Base-by-base conservation (phyloP, 139 green algal species). In the Coelastrella sp. region DNA sequence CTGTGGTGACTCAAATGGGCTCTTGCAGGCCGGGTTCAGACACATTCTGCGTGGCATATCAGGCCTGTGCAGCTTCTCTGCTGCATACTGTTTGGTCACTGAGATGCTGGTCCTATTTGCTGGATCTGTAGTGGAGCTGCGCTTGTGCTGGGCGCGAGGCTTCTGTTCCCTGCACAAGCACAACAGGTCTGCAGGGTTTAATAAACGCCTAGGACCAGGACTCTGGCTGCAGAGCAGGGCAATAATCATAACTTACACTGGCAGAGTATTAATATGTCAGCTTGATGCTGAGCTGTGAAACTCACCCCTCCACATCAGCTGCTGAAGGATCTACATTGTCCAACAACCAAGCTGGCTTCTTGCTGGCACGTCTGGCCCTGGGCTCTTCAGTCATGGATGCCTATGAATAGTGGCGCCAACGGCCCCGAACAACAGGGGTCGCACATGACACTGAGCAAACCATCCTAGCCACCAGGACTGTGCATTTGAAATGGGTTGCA, bases 1-100 rank as follows among this genome's bases (percentile, higher is more conserved):
- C 73, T 90, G 85, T 4, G 85, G 85, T 6, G 85, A 90, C 20
- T 88, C 84, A 78, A 84, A 90, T 0, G 85, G 73, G 59, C 24
- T 84, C 25, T 90, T 83, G 85, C 85, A 90, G 14, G 12, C 27
- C 6, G 70, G 63, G 58, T 90, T 90, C 0, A 84, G 20, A 25
- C 85, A 90, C 85, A 88, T 82, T 7, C 84, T n/a, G 11, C 63
- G 68, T 27, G 84, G 65, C 82, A 79, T 8, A 8, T 79, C 82
- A 8, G 12, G 9, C 8, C 59, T 59, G 11, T 61, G n/a, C 25
- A 79, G 65, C 15, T 87, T 22, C 11, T 75, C 60, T 11, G 14
- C n/a, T 59, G 35, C 76, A 61, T 25, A 19, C 19, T 24, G 68
- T 25, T 76, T 84, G 24, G 14, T 84, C 19, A 60, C 15, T 78